These are phyloP conservation scores for Flaveria sonorensis DNA, from an alignment of 129 eudicot genomes.

Conservation along the genomic window DNA sequence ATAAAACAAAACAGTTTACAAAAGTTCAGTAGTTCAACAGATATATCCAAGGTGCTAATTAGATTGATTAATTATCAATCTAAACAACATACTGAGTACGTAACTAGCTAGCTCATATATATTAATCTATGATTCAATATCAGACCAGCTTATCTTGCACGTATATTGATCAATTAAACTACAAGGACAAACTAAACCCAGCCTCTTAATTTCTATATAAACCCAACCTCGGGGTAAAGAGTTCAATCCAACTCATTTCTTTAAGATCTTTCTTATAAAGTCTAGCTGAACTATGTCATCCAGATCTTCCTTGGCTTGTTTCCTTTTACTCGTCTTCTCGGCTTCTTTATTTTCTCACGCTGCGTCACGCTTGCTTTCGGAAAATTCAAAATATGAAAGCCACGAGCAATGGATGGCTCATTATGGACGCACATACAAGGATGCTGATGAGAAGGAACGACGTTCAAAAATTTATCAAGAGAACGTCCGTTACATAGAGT, in stretches of 20 bases:
- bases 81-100: slow-evolving; percentile 8
- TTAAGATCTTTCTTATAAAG: slow-evolving; percentile 33
- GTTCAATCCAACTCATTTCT: slow-evolving; percentile 11
- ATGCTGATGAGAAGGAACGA: slow-evolving; percentile 29
- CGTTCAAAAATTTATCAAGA: slow-evolving; percentile 35
- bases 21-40: neutral
- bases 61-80: neutral
- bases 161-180: neutral
- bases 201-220: neutral
- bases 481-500: slow-evolving; percentile 36
- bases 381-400: slow-evolving; percentile 8
- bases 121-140: neutral
- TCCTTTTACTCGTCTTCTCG: slow-evolving; percentile 20
- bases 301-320: slow-evolving; percentile 11
- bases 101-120: neutral
- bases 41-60: neutral
- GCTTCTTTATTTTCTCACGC: slow-evolving; percentile 29
- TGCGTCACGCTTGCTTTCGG: slow-evolving; percentile 29
- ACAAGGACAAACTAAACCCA: neutral
- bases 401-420: slow-evolving; percentile 48
- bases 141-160: neutral
- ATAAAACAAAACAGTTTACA: neutral
- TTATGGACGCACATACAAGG: slow-evolving; percentile 38
- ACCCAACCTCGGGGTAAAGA: neutral
- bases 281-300: slow-evolving; percentile 24